phyloP scores from a whole-genome alignment of 768 basidiomycete species.

The Gelatoporia subvermispora region DNA sequence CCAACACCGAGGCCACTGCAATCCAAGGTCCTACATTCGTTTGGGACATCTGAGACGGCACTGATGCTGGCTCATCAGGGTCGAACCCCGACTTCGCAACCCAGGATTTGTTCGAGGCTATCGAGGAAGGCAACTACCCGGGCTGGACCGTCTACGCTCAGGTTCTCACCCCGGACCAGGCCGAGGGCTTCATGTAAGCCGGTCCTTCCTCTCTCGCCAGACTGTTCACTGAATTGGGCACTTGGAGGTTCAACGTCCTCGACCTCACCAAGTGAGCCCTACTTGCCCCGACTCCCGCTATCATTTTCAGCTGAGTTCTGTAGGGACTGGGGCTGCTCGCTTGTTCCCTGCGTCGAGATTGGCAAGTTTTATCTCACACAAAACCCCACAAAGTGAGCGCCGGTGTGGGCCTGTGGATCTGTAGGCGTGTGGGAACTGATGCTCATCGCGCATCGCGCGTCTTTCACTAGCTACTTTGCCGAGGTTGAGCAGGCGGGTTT shows the following conservation, averaged over 20 bases:
- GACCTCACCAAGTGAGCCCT: constrained; percentile 43
- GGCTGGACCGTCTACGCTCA: constrained; percentile 57
- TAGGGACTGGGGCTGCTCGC: constrained; percentile 33
- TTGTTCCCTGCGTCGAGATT: constrained; percentile 30
- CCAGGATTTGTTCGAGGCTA: constrained; percentile 50
- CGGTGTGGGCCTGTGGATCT: background rate
- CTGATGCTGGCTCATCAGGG: constrained; percentile 5
- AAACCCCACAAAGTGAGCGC: constrained; percentile 27
- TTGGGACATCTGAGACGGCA: background rate
- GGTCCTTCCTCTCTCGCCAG: background rate
- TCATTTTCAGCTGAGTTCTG: background rate
- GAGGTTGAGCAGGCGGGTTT: constrained; percentile 43
- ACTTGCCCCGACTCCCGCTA: background rate
- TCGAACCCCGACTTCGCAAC: constrained; percentile 47
- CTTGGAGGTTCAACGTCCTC: constrained; percentile 40
- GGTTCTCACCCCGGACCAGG: constrained; percentile 46
- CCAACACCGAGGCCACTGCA: constrained; percentile 28
- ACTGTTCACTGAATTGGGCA: background rate
- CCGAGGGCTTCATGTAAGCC: constrained; percentile 39
- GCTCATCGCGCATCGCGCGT: background rate
- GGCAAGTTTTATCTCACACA: constrained; percentile 34
- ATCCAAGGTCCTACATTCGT: constrained; percentile 27
- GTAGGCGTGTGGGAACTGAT: background rate
- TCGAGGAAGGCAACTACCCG: constrained; percentile 47
- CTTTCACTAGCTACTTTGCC: constrained; percentile 23